Evolutionary conservation across 1,139 yeast species (phyloP), one percentile per base, ranked within the genome.

Genomic region (Groenewaldozyma sp.): DNA sequence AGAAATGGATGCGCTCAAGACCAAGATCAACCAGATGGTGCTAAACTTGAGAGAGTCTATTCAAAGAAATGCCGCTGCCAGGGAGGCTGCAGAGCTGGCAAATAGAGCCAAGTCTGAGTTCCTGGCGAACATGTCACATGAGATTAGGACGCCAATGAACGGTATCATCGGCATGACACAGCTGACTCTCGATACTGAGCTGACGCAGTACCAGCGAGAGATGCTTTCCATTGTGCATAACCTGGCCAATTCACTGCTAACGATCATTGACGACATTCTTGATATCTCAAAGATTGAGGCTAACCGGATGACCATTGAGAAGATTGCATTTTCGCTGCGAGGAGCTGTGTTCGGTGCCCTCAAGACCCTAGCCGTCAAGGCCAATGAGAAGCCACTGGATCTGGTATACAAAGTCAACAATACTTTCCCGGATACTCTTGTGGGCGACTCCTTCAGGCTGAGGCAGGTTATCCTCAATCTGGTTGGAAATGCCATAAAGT

Each of bases 161-260:
- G 95, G 95, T 67, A 84, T 84, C 38, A 81, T 84, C 54, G 94
- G 94, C 55, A 84, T 84, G 91, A 84, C 94, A 1, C 94, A 84
- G 59, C 66, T 84, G 50, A 82, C 94, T 0, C 69, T 84, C 42
- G 95, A 84, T 53, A 83, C 94, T 0, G 91, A 83, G 55, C 67
- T 83, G 47, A 82, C 93, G 4, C 94, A 83, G 60, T 83, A 83
- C 55, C 95, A 84, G 62, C 72, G 94, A 47, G 94, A 83, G 64
- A 83, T 83, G 94, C 66, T 83, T 49, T 77, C 87, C 17, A 83
- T 84, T 59, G 94, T 83, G 21, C 91, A 82, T 61, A 82, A 82
- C 55, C 69, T 84, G 50, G 94, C 94, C 29, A 83, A 82, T 54
- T 82, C 93, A 1, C 67, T 83, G 49, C 70, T 83, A 55, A 83